Evolutionary conservation across 108 stramenopile genomes (phyloP).

Genomic region (Cylindrotheca fusiformis): DNA sequence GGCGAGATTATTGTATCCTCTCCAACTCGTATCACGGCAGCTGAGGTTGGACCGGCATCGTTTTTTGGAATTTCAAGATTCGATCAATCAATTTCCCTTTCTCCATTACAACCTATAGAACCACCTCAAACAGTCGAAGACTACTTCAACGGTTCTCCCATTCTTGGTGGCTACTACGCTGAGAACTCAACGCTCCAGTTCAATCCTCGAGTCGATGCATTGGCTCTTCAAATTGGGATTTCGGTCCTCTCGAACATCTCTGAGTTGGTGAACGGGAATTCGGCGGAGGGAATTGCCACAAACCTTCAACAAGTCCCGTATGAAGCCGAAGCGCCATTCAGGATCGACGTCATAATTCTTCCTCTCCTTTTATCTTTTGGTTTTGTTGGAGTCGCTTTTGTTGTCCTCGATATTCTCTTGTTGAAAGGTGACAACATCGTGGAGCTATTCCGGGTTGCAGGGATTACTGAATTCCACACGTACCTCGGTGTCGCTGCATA

Average conservation of each 20-base stretch:
- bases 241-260: constrained; percentile 16
- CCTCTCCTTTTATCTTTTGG: constrained; percentile 27
- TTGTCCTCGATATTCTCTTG: constrained; percentile 29
- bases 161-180: constrained; percentile 23
- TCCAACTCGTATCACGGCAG: constrained; percentile 1
- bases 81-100: not conserved
- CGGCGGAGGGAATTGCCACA: constrained; percentile 12
- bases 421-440: constrained; percentile 32
- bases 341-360: constrained; percentile 25
- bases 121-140: constrained; percentile 6
- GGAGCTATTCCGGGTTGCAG: constrained; percentile 26
- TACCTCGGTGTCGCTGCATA: constrained; percentile 28
- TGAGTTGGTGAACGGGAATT: not conserved
- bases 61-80: constrained; percentile 21
- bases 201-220: constrained; percentile 5
- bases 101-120: constrained; percentile 4
- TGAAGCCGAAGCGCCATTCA: constrained; percentile 18
- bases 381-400: constrained; percentile 30
- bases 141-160: constrained; percentile 2
- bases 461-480: constrained; percentile 28
- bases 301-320: constrained; percentile 34
- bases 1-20: constrained; percentile 7
- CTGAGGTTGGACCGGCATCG: not conserved
- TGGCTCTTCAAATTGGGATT: constrained; percentile 29
- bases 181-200: constrained; percentile 23